Base-by-base conservation (phyloP, 768 basidiomycete species). In the Strobilomyces echinocephalus region DNA sequence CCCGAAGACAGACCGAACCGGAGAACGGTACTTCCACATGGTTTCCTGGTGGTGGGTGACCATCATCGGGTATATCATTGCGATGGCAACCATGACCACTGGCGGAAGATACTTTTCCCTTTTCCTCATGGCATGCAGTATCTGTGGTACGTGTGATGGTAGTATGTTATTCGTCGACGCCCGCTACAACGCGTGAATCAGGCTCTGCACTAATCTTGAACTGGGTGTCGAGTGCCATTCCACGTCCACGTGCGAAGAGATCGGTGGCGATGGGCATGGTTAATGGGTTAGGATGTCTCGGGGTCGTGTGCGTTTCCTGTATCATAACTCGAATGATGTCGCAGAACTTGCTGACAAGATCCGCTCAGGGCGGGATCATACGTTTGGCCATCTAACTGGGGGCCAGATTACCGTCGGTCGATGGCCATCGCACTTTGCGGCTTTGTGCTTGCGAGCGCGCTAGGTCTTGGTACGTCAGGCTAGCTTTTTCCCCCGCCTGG, bases 1-100 rank as follows among this genome's bases (percentile, higher is more conserved):
- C 20, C 30, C 6, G 20, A 14, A 33, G 11, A n/a, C 36, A 79
- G 84, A 85, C 55, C 72, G 71, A 54, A 79, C 80, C 10, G 84
- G 84, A 5, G 85, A 85, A 62, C 77, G 84, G 15, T 85, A 77
- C 69, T 83, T 83, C 72, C 85, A 85, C 60, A 73, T 83, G 31
- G 64, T 74, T 1, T 68, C 60, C 3, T 78, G 75, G 69, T 83
- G 79, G 80, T 83, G 82, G 82, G 76, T 69, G 16, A 76, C 79
- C 40, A 79, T 84, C 9, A 31, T 83, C 8, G 85, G 80, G 0
- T 86, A 79, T 62, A 79, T 85, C 53, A 80, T 87, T 55, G 75
- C 76, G 5, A 63, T 83, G 15, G 73, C 74, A 4, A 85, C 83
- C 1, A 74, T 75, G 68, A 70, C 70, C 5, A 73, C 74, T 21